Evolutionary conservation across 2,329 filamentous ascomycete genomes (phyloP).

Genomic region (Neofusicoccum sp.): DNA sequence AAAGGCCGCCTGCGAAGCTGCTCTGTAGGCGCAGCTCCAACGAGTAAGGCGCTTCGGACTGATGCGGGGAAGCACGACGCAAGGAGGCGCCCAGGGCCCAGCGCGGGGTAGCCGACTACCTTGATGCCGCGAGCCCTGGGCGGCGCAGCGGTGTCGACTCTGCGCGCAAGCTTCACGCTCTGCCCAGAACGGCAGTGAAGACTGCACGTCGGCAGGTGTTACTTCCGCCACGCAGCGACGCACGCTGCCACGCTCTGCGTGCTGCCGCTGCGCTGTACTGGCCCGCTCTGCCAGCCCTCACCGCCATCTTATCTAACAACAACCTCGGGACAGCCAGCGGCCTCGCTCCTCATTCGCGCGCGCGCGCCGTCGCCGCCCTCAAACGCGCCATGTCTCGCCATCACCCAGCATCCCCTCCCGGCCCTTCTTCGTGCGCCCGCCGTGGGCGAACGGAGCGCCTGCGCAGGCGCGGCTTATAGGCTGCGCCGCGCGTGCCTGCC

Average conservation of each 20-base stretch:
- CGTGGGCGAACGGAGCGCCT: conserved; percentile 16
- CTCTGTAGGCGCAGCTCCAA: conserved; percentile 18
- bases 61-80: conserved; percentile 19
- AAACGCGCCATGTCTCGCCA: background rate
- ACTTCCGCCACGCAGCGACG: background rate
- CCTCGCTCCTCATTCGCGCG: background rate
- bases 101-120: conserved; percentile 19
- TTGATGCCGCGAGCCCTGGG: conserved; percentile 8
- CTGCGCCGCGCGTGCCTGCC: too few relatives aligned
- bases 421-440: conserved; percentile 1
- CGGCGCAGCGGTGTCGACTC: background rate
- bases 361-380: background rate
- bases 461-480: conserved; percentile 13
- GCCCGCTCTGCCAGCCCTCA: conserved; percentile 2
- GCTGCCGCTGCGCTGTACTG: background rate
- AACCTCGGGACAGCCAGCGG: background rate
- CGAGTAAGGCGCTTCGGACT: conserved; percentile 8
- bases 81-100: conserved; percentile 12
- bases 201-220: conserved; percentile 8
- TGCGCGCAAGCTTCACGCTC: conserved; percentile 14
- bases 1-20: conserved; percentile 7
- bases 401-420: background rate
- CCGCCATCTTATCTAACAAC: conserved; percentile 7
- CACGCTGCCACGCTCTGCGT: background rate
- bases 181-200: conserved; percentile 6